phyloP scores from a whole-genome alignment of 805 yeast genomes.

The Blastobotrys parvus region DNA sequence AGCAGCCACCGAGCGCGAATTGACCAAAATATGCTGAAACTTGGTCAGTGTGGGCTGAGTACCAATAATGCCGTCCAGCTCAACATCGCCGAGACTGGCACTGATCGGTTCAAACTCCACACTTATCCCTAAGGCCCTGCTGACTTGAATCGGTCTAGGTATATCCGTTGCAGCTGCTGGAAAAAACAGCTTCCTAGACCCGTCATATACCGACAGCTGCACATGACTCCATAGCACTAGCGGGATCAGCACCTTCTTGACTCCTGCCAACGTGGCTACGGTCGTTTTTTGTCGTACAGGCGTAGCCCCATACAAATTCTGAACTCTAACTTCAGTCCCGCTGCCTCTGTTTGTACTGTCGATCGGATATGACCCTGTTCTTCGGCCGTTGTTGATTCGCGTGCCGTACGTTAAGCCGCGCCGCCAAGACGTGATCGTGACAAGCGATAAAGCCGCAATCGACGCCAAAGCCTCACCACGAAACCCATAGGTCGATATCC shows the following conservation, averaged over 20 bases:
- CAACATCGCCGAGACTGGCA: background rate
- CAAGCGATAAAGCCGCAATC: constrained; percentile 32
- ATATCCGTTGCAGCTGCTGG: background rate
- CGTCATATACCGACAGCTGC: background rate
- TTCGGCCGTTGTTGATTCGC: constrained; percentile 9
- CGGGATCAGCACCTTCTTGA: background rate
- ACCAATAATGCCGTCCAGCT: background rate
- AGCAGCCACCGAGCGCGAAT: background rate
- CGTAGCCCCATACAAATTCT: constrained; percentile 16
- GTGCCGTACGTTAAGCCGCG: constrained; percentile 11
- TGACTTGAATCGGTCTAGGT: background rate
- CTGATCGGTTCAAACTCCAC: no score
- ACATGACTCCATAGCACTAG: background rate
- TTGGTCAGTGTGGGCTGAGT: background rate
- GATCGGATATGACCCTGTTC: constrained; percentile 1
- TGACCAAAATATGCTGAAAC: background rate
- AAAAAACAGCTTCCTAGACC: background rate
- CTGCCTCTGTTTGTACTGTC: background rate
- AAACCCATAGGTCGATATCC: constrained; percentile 8
- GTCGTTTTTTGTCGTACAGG: constrained; percentile 18
- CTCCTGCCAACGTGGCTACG: background rate
- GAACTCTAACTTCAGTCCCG: constrained; percentile 20
- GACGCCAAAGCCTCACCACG: constrained; percentile 50
- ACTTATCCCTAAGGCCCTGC: background rate
- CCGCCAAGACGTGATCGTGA: constrained; percentile 37